Conservation (phyloP, 2,329 filamentous ascomycete species). For the Curvularia lunata region DNA sequence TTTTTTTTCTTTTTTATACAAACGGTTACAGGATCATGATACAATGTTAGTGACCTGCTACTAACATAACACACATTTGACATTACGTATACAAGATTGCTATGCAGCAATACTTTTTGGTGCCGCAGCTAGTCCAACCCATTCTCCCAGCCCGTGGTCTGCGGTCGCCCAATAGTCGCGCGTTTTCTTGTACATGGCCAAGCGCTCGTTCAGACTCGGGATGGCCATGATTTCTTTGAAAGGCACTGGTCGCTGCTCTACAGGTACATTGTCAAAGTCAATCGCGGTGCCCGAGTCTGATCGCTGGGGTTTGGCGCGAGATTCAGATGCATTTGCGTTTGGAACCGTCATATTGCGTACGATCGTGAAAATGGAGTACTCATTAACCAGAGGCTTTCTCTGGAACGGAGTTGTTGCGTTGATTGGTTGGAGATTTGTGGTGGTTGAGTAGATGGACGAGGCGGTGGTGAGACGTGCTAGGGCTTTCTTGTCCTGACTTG, state of each 20-base stretch:
- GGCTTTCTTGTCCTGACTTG: conserved; percentile 1
- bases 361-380: not conserved
- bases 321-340: not conserved
- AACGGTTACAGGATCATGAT: not conserved
- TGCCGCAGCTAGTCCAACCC: conserved; percentile 24
- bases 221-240: conserved; percentile 42
- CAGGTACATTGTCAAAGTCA: conserved; percentile 29
- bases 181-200: conserved; percentile 43
- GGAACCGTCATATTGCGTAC: not conserved
- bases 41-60: not conserved
- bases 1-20: no score
- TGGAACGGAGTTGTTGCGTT: not conserved
- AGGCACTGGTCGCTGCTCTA: conserved; percentile 32
- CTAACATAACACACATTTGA: not conserved
- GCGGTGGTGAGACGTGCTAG: conserved; percentile 11
- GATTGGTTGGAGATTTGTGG: not conserved
- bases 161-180: conserved; percentile 45
- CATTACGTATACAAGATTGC: not conserved
- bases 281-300: conserved; percentile 44
- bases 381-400: not conserved
- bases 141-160: conserved; percentile 43
- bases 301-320: conserved; percentile 29
- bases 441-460: conserved; percentile 12
- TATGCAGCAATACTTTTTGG: conserved; percentile 5
- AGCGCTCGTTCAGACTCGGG: conserved; percentile 34